These are phyloP conservation scores for Carex kokanica DNA, from an alignment of 176 grass and related monocot genomes.

Conservation along the genomic window DNA sequence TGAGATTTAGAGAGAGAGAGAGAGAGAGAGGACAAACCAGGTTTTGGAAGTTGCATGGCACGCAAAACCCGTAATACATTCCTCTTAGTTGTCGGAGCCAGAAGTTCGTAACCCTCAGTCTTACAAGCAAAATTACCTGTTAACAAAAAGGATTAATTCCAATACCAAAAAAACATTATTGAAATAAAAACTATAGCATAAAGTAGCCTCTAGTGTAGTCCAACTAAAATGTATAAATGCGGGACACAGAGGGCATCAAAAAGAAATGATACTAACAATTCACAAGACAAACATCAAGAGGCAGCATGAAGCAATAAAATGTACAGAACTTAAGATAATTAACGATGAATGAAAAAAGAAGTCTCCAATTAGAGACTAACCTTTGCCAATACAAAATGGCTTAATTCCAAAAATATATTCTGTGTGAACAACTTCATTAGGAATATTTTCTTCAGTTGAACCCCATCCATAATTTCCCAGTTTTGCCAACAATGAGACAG, in stretches of 20 bases:
- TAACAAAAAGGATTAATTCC: background rate
- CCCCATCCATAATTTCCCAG: constrained; percentile 83
- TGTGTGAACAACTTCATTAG: constrained; percentile 31
- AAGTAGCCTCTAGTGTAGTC: background rate
- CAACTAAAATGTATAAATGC: background rate
- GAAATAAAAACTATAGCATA: background rate
- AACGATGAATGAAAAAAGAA: background rate
- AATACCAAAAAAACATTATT: background rate
- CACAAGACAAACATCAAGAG: background rate
- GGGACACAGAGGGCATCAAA: background rate
- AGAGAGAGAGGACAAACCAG: constrained; percentile 27
- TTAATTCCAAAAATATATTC: constrained; percentile 60
- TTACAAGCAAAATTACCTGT: constrained; percentile 45
- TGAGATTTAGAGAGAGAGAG: background rate
- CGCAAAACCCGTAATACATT: constrained; percentile 87
- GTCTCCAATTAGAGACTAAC: constrained; percentile 15
- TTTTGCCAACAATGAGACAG: constrained; percentile 37
- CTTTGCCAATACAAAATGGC: constrained; percentile 74
- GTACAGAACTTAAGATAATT: background rate
- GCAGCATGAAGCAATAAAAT: background rate
- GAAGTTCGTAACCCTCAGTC: constrained; percentile 54
- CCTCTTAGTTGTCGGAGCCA: constrained; percentile 73
- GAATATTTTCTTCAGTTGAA: constrained; percentile 33
- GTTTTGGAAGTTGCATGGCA: constrained; percentile 84
- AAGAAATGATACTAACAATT: background rate